These are phyloP conservation scores for Lipomyces spencermartinsiae DNA, from an alignment of 805 yeast genomes.

Conservation along the genomic window DNA sequence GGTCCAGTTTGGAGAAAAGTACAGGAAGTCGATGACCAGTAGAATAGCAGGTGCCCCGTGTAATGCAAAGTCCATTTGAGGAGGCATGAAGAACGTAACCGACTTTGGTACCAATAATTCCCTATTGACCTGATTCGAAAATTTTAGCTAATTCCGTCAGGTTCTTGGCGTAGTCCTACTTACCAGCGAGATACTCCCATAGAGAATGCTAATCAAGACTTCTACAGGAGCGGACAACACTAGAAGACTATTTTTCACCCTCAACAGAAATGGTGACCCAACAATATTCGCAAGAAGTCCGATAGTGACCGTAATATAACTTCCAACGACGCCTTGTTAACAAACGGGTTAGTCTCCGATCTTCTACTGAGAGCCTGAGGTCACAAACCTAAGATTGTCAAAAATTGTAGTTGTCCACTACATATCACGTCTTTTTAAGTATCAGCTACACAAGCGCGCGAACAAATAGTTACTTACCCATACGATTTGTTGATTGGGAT, in stretches of 20 bases:
- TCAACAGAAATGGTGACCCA: constrained; percentile 18
- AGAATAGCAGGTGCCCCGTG: constrained; percentile 34
- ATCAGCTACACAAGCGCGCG: not conserved
- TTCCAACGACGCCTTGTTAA: constrained; percentile 21
- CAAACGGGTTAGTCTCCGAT: not conserved
- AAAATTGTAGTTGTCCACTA: constrained; percentile 33
- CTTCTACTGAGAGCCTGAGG: not conserved
- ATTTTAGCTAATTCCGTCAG: not conserved
- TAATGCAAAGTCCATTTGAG: constrained; percentile 26
- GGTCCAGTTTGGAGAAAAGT: constrained; percentile 26
- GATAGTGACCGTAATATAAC: constrained; percentile 28
- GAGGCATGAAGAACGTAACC: constrained; percentile 20
- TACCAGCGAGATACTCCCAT: constrained; percentile 26
- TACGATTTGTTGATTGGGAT: constrained; percentile 18
- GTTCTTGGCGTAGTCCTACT: not conserved
- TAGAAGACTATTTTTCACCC: constrained; percentile 18
- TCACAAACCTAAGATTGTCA: constrained; percentile 31
- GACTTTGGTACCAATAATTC: constrained; percentile 22
- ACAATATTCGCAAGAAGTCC: constrained; percentile 25
- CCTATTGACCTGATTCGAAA: constrained; percentile 14
- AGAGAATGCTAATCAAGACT: constrained; percentile 27
- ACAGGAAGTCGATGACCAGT: constrained; percentile 25
- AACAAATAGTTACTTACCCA: constrained; percentile 20
- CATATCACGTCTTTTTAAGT: not conserved
- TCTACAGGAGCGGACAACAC: constrained; percentile 28